Evolutionary conservation across 192 early-diverging fungal species (phyloP), one percentile per base, ranked within the genome.

Genomic region (Umbelopsis sp.): DNA sequence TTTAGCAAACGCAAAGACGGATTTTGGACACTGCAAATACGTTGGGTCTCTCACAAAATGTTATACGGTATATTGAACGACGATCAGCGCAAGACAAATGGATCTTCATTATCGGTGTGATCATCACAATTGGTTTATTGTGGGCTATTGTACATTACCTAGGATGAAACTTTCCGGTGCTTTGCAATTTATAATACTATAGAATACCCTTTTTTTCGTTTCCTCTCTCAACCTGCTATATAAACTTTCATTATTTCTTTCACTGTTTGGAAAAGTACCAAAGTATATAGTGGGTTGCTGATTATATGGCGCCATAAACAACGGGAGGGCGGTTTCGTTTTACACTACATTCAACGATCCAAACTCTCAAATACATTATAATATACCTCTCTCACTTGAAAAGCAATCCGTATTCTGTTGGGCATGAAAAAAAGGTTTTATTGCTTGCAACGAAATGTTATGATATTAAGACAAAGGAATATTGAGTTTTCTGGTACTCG

Each of bases 1-100:
- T 65, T 68, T 72, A 88, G 87, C 83, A 81, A 77, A 79, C 85
- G 32, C 87, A 88, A 75, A 73, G 82, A 53, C 83, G 80, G 67
- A 77, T 88, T 26, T 68, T 84, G 72, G 87, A 88, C 71, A 80
- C 85, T 65, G 84, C 83, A 21, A 85, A 84, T 76, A 81, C 83
- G n/a, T 77, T 88, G 1, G 87, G 87, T 17, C 73, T 88, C 47
- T 88, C 87, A 22, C 83, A 83, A 62, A 86, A 82, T 79, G 83
- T 84, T 11, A 88, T 88, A 38, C 78, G 84, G 38, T 81, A 81
- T 69, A 86, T 88, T 71, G 87, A 88, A 62, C 78, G 87, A 44
- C 74, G 85, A 50, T 82, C 82, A 51, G 36, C 70, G 38, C 83
- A 88, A 65, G 87, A 88, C 73, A 88, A 84, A 31, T 88, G 87